Base-by-base conservation (phyloP, 495 filamentous ascomycete genomes). In the Geopyxis carbonaria region DNA sequence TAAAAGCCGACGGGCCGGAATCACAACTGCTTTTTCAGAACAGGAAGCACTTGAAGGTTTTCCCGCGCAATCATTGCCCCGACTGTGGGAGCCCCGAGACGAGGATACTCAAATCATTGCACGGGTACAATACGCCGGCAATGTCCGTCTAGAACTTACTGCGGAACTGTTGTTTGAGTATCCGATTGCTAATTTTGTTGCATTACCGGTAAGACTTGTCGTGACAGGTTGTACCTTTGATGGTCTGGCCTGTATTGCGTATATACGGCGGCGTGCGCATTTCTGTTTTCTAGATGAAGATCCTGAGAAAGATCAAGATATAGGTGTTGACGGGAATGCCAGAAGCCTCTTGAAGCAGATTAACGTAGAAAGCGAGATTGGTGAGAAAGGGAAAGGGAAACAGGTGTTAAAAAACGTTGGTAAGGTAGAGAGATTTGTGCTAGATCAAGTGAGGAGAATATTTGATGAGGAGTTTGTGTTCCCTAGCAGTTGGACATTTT, bases 391-490 rank as follows among this genome's bases (percentile, higher is more conserved):
- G 51, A 76, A 80, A 42, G 82, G 83, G 22, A 92, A 86, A 60
- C 85, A 92, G 59, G 84, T 85, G 22, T 61, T 97, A 20, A 95
- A 93, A 65, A 97, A 97, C 59, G 85, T 97, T 25, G 86, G 91
- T 13, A 97, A 97, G 63, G 89, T 97, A 25, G 89, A 97, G 63
- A 76, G 83, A 45, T 97, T 97, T 56, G 82, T 97, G 32, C 68
- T 97, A 16, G 87, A 93, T 56, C 91, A 95, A 57, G 89, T 97
- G 23, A 75, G 87, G 43, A 71, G 85, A 41, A 93, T 95, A 43
- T 95, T 97, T 52, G 89, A 97, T 60, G 89, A 94, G 54, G 89
- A 97, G 58, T 80, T 97, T 57, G 86, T 97, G 16, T 97, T 86
- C 62, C 89, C 89, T 27, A 93, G 85, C 57, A 95, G 83, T 60